Base-by-base conservation (phyloP, 768 basidiomycete species). In the Mycena kentingensis region DNA sequence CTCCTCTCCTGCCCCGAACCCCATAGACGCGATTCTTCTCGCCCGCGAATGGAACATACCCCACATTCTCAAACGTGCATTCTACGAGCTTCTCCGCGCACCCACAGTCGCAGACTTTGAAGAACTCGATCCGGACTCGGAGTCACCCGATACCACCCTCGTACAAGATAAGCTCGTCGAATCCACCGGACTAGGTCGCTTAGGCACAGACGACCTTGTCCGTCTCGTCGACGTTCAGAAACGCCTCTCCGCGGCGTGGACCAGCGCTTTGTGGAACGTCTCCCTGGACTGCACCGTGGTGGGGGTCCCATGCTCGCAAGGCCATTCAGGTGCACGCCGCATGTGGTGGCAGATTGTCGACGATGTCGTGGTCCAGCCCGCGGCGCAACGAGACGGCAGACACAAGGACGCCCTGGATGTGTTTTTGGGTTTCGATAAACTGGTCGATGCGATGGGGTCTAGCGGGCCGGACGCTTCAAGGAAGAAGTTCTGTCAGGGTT, bases 41-140 rank as follows among this genome's bases (percentile, higher is more conserved):
- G 72, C 69, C 15, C 65, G 65, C 11, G 18, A 55, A 3, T 70
- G 56, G 49, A 57, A 64, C 19, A 32, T 74, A 6, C 55, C 64
- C 7, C 32, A 36, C 1, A 64, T 75, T 21, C 60, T 71, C 8
- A 70, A 72, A 43, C 61, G 65, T 37, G 74, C 74, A 2, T 74
- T 70, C 47, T 77, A 77, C 53, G 73, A 77, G 52, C 63, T 77
- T 13, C 59, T 60, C 19, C 48, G 58, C 28, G 4, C 47, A 34
- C 46, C 44, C 10, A 28, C 22, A 16, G 27, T n/a, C 31, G 57
- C 24, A 19, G 37, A 24, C 26, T 19, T 3, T 6, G 43, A 15
- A 19, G 22, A 44, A 55, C 19, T 41, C 29, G 51, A 51, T 2
- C 16, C 11, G 26, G 19, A 32, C 24, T 45, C 49, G 44, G 22